These are phyloP conservation scores for Funneliformis caledonium DNA, from an alignment of 371 early-diverging fungal genomes.

Conservation along the genomic window DNA sequence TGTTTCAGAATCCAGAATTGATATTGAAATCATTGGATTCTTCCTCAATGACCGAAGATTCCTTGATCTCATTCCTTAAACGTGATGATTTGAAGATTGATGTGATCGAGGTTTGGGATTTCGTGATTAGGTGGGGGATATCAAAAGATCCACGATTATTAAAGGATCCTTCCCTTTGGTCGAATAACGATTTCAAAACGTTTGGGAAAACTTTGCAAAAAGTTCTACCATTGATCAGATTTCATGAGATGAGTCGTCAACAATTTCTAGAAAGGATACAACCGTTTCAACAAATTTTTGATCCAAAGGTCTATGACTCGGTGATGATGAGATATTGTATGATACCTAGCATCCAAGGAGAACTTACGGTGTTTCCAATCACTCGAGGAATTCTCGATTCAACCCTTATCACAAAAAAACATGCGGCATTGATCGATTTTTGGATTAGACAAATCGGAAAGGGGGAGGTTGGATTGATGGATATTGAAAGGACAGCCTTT, in stretches of 20 bases:
- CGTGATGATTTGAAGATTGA: slow-evolving; percentile 22
- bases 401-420: background rate
- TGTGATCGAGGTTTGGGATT: slow-evolving; percentile 30
- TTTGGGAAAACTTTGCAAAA: background rate
- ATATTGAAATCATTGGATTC: background rate
- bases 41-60: background rate
- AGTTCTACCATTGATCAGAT: background rate
- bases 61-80: background rate
- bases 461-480: too few species aligned
- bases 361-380: background rate
- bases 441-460: slow-evolving; percentile 3
- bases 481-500: too few species aligned
- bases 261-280: slow-evolving; percentile 2
- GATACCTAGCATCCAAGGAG: background rate
- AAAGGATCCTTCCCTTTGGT: background rate
- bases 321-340: background rate
- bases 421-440: slow-evolving; percentile 17
- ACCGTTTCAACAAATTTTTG: background rate
- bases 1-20: background rate
- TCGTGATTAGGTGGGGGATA: slow-evolving; percentile 10
- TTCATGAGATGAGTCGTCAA: background rate
- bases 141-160: background rate
- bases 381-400: background rate
- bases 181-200: background rate
- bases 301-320: background rate